phyloP scores from a whole-genome alignment of 176 grass and related monocot species.

The Carex littledalei region DNA sequence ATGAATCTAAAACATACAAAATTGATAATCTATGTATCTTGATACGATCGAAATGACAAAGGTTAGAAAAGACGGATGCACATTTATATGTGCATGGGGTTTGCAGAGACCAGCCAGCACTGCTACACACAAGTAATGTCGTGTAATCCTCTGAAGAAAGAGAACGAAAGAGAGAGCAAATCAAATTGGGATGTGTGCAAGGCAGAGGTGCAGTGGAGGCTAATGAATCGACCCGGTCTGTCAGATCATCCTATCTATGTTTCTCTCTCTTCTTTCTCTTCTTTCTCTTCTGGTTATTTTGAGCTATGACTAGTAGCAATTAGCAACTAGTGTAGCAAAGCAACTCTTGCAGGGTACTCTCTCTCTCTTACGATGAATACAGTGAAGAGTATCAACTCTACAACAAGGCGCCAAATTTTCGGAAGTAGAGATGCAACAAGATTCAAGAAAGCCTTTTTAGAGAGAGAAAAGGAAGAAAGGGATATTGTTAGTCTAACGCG shows the following conservation, averaged over 20 bases:
- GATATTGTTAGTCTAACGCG: slow-evolving; percentile 34
- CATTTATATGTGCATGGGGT: slow-evolving; percentile 19
- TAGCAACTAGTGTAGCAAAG: no score
- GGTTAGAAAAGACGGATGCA: slow-evolving; percentile 16
- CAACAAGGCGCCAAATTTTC: slow-evolving; percentile 17
- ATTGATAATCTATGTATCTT: background rate
- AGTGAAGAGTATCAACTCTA: slow-evolving; percentile 16
- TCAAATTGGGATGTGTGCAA: slow-evolving; percentile 21
- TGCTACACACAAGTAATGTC: slow-evolving; percentile 26
- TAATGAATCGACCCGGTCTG: background rate
- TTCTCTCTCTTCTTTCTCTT: background rate
- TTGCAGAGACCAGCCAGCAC: no score
- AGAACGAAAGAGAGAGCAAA: background rate
- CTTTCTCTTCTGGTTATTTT: background rate
- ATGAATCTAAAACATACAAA: background rate
- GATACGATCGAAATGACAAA: background rate
- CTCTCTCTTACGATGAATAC: slow-evolving; percentile 11
- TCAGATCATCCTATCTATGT: background rate
- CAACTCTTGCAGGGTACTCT: background rate
- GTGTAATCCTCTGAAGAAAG: background rate
- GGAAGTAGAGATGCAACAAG: slow-evolving; percentile 27
- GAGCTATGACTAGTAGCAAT: background rate
- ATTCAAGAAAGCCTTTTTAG: background rate
- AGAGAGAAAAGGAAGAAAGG: slow-evolving; percentile 12
- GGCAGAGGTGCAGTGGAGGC: background rate